phyloP scores from a whole-genome alignment of 306 rosid genomes.

The Cucumis cinereus region DNA sequence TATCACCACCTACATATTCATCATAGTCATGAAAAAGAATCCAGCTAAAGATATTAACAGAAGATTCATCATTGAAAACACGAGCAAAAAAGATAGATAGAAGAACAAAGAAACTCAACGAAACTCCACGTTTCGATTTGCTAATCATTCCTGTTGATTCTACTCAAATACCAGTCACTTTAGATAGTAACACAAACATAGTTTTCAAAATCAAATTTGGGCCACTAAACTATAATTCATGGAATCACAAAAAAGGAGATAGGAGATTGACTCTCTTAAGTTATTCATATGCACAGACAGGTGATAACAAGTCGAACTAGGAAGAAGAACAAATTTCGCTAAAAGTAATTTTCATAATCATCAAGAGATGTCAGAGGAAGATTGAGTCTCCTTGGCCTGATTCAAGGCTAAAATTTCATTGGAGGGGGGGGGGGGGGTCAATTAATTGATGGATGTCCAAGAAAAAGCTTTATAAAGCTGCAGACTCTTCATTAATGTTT shows the following conservation, averaged over 20 bases:
- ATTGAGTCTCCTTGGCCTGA: neutral
- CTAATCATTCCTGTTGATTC: neutral
- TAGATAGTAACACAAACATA: neutral
- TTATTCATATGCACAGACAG: neutral
- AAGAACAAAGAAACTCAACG: neutral
- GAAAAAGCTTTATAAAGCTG: neutral
- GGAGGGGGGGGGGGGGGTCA: neutral
- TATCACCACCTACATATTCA: slow-evolving; percentile 34
- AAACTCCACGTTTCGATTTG: neutral
- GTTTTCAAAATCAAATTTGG: neutral
- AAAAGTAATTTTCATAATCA: neutral
- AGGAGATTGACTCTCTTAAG: neutral
- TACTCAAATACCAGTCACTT: neutral
- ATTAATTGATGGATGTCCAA: neutral
- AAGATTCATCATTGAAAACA: neutral
- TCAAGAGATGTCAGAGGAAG: neutral
- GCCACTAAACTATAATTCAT: neutral
- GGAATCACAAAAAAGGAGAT: neutral
- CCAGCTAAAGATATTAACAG: neutral
- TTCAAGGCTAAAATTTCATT: neutral
- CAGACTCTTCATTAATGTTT: neutral
- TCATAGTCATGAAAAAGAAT: slow-evolving; percentile 2
- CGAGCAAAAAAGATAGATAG: neutral
- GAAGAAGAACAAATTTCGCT: neutral
- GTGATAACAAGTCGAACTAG: neutral